These are phyloP conservation scores for Dendrocalamus sinicus DNA, from an alignment of 176 grass and related monocot species.

Conservation along the genomic window DNA sequence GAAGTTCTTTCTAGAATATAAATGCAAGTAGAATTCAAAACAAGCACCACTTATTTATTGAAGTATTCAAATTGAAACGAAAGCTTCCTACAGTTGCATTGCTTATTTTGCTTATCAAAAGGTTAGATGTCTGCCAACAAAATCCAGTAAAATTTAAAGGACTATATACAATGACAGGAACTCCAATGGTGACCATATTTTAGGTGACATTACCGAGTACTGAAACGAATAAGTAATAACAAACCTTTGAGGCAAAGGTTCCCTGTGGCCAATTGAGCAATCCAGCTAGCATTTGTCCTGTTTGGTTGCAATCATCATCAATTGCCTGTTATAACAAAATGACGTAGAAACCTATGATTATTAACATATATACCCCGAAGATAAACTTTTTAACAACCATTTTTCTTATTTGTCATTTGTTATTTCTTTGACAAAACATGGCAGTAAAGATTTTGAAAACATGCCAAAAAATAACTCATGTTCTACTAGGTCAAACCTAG, in stretches of 20 bases:
- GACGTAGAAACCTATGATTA: background rate
- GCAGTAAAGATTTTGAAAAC: background rate
- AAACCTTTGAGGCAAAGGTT: constrained; percentile 95
- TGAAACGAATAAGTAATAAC: background rate
- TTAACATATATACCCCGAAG: background rate
- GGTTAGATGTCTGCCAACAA: background rate
- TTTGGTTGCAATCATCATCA: constrained; percentile 98
- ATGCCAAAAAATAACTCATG: background rate
- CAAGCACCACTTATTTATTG: background rate
- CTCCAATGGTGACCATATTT: background rate
- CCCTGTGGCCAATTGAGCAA: constrained; percentile 88
- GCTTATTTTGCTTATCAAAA: background rate
- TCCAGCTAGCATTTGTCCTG: constrained; percentile 91
- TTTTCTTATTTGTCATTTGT: background rate
- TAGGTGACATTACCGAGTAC: background rate
- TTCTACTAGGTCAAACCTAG: background rate
- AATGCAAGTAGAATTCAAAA: background rate
- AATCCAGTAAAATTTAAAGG: background rate
- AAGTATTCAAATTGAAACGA: background rate
- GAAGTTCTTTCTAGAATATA: background rate
- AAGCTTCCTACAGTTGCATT: background rate
- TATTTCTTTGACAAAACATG: background rate
- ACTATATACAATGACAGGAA: background rate
- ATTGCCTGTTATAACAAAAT: constrained; percentile 62
- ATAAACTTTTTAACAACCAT: background rate